A percentile compares a stretch with the other conserved stretches of the same genome.
phyloP scores from a whole-genome alignment of 805 yeast species.

The Suhomyces xylopsoci region DNA sequence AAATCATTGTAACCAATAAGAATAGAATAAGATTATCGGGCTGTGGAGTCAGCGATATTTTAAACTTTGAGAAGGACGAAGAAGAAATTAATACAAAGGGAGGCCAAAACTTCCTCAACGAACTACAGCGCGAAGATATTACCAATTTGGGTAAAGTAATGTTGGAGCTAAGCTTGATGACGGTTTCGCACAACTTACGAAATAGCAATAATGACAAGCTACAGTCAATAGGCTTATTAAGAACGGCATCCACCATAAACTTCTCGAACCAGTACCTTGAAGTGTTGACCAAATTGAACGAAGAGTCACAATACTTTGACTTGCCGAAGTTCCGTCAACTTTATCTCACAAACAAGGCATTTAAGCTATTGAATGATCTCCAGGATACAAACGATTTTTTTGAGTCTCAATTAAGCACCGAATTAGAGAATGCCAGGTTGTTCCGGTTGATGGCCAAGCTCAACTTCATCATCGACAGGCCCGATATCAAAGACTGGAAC shows the following conservation, averaged over 20 bases:
- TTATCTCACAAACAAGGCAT: slow-evolving; percentile 33
- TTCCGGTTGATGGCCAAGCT: slow-evolving; percentile 80
- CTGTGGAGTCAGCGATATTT: slow-evolving; percentile 68
- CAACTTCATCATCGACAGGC: slow-evolving; percentile 72
- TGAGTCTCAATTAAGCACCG: slow-evolving; percentile 62
- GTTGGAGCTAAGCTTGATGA: slow-evolving; percentile 48
- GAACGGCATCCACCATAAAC: slow-evolving; percentile 10
- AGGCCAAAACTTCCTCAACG: slow-evolving; percentile 11
- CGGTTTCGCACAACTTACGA: slow-evolving; percentile 27
- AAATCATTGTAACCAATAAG: slow-evolving; percentile 69
- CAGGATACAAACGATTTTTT: slow-evolving; percentile 53
- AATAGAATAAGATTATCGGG: slow-evolving; percentile 70
- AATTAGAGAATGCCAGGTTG: slow-evolving; percentile 83
- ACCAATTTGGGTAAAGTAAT: slow-evolving; percentile 57
- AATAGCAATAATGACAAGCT: slow-evolving; percentile 8
- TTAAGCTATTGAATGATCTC: slow-evolving; percentile 47
- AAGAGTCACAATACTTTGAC: slow-evolving; percentile 17
- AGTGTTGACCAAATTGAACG: slow-evolving; percentile 29
- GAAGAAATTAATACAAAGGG: slow-evolving; percentile 12
- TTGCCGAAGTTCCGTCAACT: slow-evolving; percentile 21
- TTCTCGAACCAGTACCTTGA: slow-evolving; percentile 46
- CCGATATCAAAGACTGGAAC: slow-evolving; percentile 61
- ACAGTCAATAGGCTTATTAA: slow-evolving; percentile 13
- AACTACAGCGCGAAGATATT: slow-evolving; percentile 55
- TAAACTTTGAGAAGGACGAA: slow-evolving; percentile 41